Percentiles rank a stretch among this genome's conserved stretches.
Evolutionary conservation across 768 basidiomycete species (phyloP).

Genomic region (Collybia mongolica): DNA sequence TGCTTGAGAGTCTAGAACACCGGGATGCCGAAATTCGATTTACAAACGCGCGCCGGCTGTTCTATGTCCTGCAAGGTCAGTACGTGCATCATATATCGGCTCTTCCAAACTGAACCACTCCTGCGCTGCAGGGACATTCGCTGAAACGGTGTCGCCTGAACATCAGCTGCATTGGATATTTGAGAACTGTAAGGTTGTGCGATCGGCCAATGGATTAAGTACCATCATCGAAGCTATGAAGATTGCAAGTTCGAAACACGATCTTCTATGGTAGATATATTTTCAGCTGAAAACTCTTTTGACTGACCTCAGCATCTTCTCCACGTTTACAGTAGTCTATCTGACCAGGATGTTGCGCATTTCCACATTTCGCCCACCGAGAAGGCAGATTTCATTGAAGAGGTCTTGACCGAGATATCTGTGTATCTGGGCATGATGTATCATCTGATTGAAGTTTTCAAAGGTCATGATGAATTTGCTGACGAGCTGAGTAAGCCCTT

Average conservation of each 20-base stretch:
- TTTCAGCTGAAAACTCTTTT: background rate
- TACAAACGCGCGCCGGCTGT: conserved; percentile 79
- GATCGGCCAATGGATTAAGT: conserved; percentile 79
- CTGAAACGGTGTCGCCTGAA: conserved; percentile 88
- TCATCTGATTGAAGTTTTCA: conserved; percentile 90
- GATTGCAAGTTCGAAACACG: conserved; percentile 85
- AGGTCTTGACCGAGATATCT: conserved; percentile 88
- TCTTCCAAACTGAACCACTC: conserved; percentile 3
- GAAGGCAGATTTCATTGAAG: conserved; percentile 79
- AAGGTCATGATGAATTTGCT: conserved; percentile 91
- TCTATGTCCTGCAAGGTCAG: conserved; percentile 91
- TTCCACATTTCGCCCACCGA: conserved; percentile 71
- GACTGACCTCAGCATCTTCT: conserved; percentile 4
- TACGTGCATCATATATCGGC: conserved; percentile 1
- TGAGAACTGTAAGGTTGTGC: conserved; percentile 86
- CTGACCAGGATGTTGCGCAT: conserved; percentile 71
- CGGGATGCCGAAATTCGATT: conserved; percentile 82
- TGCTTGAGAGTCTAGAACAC: conserved; percentile 88
- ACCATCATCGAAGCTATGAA: conserved; percentile 87
- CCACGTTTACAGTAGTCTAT: conserved; percentile 55
- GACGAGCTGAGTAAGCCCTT: conserved; percentile 87
- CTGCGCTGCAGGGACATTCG: conserved; percentile 69
- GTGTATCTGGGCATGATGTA: conserved; percentile 96
- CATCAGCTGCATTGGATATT: conserved; percentile 96
- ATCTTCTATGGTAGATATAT: conserved; percentile 62